Conservation (phyloP, 2,329 filamentous ascomycete species). For the Chlorencoelia australis region DNA sequence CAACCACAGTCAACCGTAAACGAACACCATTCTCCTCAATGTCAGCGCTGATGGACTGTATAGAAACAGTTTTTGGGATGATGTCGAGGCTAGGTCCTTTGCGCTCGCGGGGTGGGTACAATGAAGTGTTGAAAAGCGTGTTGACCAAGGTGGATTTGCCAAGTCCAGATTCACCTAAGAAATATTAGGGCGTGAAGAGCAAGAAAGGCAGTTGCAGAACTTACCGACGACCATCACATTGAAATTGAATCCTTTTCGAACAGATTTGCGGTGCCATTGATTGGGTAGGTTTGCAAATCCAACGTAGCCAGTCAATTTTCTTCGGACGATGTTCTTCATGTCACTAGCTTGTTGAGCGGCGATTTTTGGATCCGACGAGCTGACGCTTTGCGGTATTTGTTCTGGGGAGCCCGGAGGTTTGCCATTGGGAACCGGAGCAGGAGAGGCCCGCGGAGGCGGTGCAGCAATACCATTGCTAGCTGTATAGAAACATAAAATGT, state of each 20-base stretch:
- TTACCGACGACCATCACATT: constrained; percentile 99
- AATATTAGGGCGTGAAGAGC: constrained; percentile 15
- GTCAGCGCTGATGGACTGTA: constrained; percentile 89
- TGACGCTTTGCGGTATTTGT: constrained; percentile 27
- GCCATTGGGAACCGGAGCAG: constrained; percentile 23
- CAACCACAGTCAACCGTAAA: constrained; percentile 90
- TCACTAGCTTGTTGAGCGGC: constrained; percentile 29
- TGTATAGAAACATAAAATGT: constrained; percentile 27
- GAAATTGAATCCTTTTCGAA: constrained; percentile 99
- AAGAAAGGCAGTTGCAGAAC: constrained; percentile 31
- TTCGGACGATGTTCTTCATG: constrained; percentile 77
- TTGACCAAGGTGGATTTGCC: constrained; percentile 99
- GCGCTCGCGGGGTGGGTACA: constrained; percentile 97
- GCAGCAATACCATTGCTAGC: constrained; percentile 26
- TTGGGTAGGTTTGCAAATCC: constrained; percentile 98
- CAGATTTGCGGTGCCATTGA: constrained; percentile 99
- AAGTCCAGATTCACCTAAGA: constrained; percentile 87
- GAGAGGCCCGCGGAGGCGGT: constrained; percentile 23
- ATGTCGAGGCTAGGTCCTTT: constrained; percentile 96
- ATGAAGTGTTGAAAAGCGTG: constrained; percentile 97
- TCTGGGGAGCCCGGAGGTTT: constrained; percentile 19
- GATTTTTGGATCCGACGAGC: constrained; percentile 27
- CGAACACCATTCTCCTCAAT: constrained; percentile 98
- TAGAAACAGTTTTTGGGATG: constrained; percentile 94
- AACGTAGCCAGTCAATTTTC: constrained; percentile 97